Evolutionary conservation across 2,329 filamentous ascomycete genomes (phyloP), one percentile per base, ranked within the genome.

Genomic region (Chaetomiaceae sp.): DNA sequence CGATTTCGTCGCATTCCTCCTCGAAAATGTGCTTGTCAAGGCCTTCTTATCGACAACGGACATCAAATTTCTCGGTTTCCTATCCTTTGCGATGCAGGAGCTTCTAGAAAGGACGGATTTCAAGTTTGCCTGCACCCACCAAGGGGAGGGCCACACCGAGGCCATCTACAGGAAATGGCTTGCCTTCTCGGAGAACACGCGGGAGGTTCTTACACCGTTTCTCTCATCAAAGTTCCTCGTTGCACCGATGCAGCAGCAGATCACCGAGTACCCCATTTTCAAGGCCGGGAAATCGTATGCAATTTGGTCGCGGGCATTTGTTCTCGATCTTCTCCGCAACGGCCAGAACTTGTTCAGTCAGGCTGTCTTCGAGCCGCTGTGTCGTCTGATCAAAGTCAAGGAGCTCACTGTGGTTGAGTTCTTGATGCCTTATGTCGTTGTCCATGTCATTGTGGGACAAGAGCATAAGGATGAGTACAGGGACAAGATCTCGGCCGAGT

Each of bases 51-150:
- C 91, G 1, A 86, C 88, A 1, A 93, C 86, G 0, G 94, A 96
- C 62, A 86, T 89, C 2, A 83, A 81, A 54, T 76, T 89, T 6
- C 93, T 97, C 64, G 90, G 89, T 0, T 95, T 94, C 61, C 74
- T 99, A 15, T 91, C 91, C 1, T 98, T 86, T 65, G 87, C 85
- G 2, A 96, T 98, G 82, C 93, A 99, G 65, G 85, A 95, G 58
- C 75, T 97, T 33, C 75, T 97, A 3, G 82, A 83, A 36, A 81
- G 84, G 55, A 88, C 86, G 59, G 83, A 85, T 22, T 83, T 96
- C 59, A 81, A 74, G 48, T 70, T 76, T 10, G 78, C 76, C 0
- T 73, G 71, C 42, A 64, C 62, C 24, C 64, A 65, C 61, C 64
- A 68, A 30, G 66, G 68, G 3, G 63, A 64, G 1, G 64, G 53